Evolutionary conservation across 768 basidiomycete species (phyloP).

Genomic region (Tubosaeta brunneosetosa): DNA sequence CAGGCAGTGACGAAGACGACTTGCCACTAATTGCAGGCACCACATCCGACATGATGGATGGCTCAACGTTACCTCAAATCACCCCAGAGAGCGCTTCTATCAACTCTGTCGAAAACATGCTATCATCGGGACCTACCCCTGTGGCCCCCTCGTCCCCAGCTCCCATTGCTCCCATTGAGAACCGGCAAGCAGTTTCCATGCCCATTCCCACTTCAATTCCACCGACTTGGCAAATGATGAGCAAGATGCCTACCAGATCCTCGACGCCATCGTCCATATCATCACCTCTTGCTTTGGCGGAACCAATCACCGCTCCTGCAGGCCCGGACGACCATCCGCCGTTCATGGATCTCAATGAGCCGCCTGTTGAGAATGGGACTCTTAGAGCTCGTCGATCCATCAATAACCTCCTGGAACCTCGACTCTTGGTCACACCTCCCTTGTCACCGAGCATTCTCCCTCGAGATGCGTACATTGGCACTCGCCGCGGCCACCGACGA

Average conservation of each 20-base stretch:
- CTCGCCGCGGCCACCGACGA: constrained; percentile 60
- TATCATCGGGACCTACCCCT: constrained; percentile 64
- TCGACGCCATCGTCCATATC: constrained; percentile 88
- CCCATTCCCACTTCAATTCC: constrained; percentile 43
- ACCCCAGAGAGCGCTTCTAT: constrained; percentile 16
- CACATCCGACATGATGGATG: constrained; percentile 22
- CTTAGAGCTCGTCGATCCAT: constrained; percentile 63
- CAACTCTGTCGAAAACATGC: constrained; percentile 22
- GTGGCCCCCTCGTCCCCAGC: constrained; percentile 51
- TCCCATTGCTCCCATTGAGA: constrained; percentile 18
- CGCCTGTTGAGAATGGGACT: constrained; percentile 32
- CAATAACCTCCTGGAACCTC: constrained; percentile 61
- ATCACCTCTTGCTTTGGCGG: constrained; percentile 80
- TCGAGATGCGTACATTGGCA: constrained; percentile 40
- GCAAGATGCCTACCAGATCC: constrained; percentile 64
- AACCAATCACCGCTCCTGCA: constrained; percentile 71
- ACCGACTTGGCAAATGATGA: constrained; percentile 37
- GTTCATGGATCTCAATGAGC: constrained; percentile 62
- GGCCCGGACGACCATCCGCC: constrained; percentile 58
- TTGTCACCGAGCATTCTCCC: constrained; percentile 58
- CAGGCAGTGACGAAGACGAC: constrained; percentile 41
- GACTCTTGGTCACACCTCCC: constrained; percentile 68
- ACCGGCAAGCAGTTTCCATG: constrained; percentile 26
- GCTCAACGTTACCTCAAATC: constrained; percentile 7
- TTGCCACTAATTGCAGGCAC: constrained; percentile 29